These are phyloP conservation scores for Pilasporangium apinafurcum DNA, from an alignment of 352 stramenopile genomes.

Conservation along the genomic window DNA sequence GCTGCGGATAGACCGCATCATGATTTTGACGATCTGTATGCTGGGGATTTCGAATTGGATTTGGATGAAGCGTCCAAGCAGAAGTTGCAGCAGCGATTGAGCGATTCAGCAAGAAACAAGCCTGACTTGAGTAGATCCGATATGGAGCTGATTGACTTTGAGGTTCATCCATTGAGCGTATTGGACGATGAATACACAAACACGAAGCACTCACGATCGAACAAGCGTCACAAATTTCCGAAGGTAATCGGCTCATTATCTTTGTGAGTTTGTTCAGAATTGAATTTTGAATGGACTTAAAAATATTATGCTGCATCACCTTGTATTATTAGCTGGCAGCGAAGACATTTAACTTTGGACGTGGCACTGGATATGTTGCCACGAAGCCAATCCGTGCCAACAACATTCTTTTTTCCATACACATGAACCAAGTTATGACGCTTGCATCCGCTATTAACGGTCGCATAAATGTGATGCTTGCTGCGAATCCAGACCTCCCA, in stretches of 20 bases:
- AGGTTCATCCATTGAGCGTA: neutral
- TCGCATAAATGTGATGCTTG: constrained; percentile 25
- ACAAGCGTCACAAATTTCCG: no score
- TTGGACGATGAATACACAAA: neutral
- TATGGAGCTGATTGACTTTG: neutral
- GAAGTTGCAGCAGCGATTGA: constrained; percentile 5
- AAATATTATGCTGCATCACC: neutral
- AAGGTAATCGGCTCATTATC: no score
- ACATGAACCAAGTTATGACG: constrained; percentile 31
- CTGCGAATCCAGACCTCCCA: constrained; percentile 37
- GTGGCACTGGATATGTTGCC: constrained; percentile 22
- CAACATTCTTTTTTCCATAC: constrained; percentile 20
- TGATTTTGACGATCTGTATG: no score
- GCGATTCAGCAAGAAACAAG: no score
- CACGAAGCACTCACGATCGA: no score
- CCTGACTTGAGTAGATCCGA: no score
- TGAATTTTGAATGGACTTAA: no score
- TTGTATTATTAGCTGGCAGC: constrained; percentile 8
- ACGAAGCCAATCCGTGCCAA: neutral
- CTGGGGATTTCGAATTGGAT: constrained; percentile 23
- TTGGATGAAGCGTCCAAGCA: constrained; percentile 20
- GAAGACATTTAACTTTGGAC: constrained; percentile 35
- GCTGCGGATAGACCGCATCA: no score
- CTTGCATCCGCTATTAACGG: constrained; percentile 17
- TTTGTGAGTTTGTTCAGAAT: no score